Evolutionary conservation across 2,329 filamentous ascomycete genomes (phyloP), one percentile per base, ranked within the genome.

Genomic region (Sarocladium brachiariae): DNA sequence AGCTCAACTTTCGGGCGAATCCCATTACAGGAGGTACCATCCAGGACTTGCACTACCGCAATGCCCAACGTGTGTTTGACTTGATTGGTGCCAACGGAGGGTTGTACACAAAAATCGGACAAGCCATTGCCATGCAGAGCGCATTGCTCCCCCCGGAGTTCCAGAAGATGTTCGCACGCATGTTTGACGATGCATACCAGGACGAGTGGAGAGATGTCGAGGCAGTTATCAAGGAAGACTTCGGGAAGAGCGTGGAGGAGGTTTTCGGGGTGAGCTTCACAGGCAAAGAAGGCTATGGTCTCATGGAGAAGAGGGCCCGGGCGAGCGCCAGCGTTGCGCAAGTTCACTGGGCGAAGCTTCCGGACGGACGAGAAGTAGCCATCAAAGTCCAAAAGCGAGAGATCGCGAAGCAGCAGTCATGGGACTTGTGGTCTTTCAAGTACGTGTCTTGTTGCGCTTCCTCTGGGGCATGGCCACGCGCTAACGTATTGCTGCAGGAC

Each of bases 161-260:
- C 60, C 90, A 96, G 72, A 84, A 85, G 61, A 97, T 96, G 90
- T 99, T 99, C 64, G 77, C 86, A 19, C 80, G 86, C 61, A 96
- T 99, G 89, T 99, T 97, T 65, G 93, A 97, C 64, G 92, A 97
- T 71, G 93, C 93, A 55, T 91, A 92, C 33, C 91, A 96, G 74
- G 93, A 95, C 64, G 76, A 78, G 37, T 97, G 91, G 91, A 77
- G 75, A 57, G 88, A 92, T 48, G 84, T 96, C 2, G 86, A 95
- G 70, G 80, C 76, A 62, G 91, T 97, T 11, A 87, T 99, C 35
- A 74, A 81, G 19, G 83, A 95, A 65, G 93, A 97, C 60, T 97
- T 96, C 73, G 87, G 80, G n/a, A 85, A 81, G 65, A 83, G 83
- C 21, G 83, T 86, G 0, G 89, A 96, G 70, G 90, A 96, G 57